Conservation (phyloP, 2,329 filamentous ascomycete genomes). For the Colletotrichum horii region DNA sequence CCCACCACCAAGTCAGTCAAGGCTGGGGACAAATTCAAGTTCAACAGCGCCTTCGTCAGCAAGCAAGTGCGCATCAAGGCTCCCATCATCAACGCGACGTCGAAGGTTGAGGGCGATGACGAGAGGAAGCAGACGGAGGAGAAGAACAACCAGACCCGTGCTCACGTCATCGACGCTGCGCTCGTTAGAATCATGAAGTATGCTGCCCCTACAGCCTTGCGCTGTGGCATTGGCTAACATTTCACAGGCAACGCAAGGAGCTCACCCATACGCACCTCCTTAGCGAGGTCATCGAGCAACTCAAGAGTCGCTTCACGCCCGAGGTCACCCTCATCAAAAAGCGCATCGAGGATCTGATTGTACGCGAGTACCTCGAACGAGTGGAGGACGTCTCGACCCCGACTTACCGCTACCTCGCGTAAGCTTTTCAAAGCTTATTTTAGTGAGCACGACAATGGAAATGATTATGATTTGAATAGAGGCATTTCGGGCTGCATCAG, state of each 20-base stretch:
- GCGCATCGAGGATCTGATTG: conserved; percentile 79
- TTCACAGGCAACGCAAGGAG: conserved; percentile 72
- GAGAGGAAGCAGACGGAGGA: conserved; percentile 75
- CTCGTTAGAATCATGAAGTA: conserved; percentile 89
- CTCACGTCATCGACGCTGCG: conserved; percentile 76
- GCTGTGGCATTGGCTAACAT: conserved; percentile 29
- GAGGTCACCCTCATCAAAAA: conserved; percentile 81
- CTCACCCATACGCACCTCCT: conserved; percentile 73
- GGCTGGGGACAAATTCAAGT: conserved; percentile 77
- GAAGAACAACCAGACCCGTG: conserved; percentile 75
- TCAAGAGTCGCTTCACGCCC: conserved; percentile 74
- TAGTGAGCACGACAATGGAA: not conserved
- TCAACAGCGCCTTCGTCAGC: conserved; percentile 82
- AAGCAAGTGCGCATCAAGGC: conserved; percentile 89
- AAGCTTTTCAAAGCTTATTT: conserved; percentile 22
- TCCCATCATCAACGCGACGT: conserved; percentile 79
- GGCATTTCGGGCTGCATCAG: not conserved
- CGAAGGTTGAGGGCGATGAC: conserved; percentile 80
- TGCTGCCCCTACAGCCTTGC: conserved; percentile 34
- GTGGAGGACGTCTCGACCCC: conserved; percentile 70
- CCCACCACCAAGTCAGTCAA: conserved; percentile 81
- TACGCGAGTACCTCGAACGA: conserved; percentile 79
- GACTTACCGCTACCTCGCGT: conserved; percentile 76
- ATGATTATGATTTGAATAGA: conserved; percentile 1
- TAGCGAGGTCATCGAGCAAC: conserved; percentile 73